These are phyloP conservation scores for Cubamyces lactineus DNA, from an alignment of 768 basidiomycete genomes.

Conservation along the genomic window DNA sequence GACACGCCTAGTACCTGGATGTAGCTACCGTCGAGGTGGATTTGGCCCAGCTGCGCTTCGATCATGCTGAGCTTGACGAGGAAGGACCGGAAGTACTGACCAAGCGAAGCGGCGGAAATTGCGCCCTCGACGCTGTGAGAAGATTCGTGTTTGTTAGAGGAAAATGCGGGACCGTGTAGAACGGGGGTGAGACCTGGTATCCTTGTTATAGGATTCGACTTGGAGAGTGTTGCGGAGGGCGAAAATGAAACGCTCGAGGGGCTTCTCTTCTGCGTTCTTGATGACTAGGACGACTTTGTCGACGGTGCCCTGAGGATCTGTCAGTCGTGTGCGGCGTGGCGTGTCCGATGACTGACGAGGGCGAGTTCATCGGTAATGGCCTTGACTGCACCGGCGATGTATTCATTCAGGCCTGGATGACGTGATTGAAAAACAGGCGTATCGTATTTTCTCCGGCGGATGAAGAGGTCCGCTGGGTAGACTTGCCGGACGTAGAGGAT, in stretches of 20 bases:
- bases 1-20: not conserved
- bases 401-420: slow-evolving; percentile 87
- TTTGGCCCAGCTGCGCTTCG: slow-evolving; percentile 67
- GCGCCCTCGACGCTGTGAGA: slow-evolving; percentile 66
- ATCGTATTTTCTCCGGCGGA: slow-evolving; percentile 86
- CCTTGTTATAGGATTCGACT: slow-evolving; percentile 70
- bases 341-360: slow-evolving; percentile 44
- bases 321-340: not conserved
- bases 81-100: slow-evolving; percentile 82
- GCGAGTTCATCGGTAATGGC: slow-evolving; percentile 79
- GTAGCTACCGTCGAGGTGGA: slow-evolving; percentile 55
- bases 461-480: slow-evolving; percentile 88
- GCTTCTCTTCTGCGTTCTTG: slow-evolving; percentile 76
- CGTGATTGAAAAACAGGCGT: slow-evolving; percentile 91
- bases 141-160: not conserved
- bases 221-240: slow-evolving; percentile 82
- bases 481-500: slow-evolving; percentile 90
- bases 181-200: slow-evolving; percentile 53
- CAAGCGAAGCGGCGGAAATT: slow-evolving; percentile 63
- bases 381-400: slow-evolving; percentile 86
- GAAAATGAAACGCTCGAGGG: slow-evolving; percentile 91
- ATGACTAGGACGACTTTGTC: slow-evolving; percentile 84
- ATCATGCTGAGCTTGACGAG: slow-evolving; percentile 80
- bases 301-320: slow-evolving; percentile 62
- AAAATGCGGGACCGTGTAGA: not conserved